Base-by-base conservation (phyloP, 306 rosid genomes). In the Fragaria iinumae region DNA sequence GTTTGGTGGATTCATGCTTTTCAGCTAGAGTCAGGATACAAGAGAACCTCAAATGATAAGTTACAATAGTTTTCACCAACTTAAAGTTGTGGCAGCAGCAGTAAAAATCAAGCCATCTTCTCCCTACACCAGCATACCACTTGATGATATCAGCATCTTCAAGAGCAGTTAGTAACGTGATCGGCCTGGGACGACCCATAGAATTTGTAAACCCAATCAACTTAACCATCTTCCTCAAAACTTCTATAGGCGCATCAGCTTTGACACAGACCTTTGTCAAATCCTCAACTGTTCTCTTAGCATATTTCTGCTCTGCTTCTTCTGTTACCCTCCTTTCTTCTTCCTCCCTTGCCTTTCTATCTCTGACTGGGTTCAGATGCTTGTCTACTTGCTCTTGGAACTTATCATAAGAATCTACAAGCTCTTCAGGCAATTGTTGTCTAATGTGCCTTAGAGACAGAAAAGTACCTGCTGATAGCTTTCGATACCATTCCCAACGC, bases 11-110 rank as follows among this genome's bases (percentile, higher is more conserved):
- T 79, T 90, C 97, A 73, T 91, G 97, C 80, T 91, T 91, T 85
- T 91, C 96, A 18, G 98, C 98, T 76, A 94, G 70, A 69, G 97
- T 91, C 87, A 91, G 76, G 69, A 94, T 89, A 74, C 98, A 94
- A 29, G 98, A 93, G 85, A 93, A 93, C 84, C 97, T 91, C 86
- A 93, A 67, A 82, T 93, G 98, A 87, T 91, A 93, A 70, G 80
- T 79, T 34, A 91, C 94, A 77, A 90, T 69, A 76, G 90, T 94
- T 83, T 94, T 94, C 66, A 94, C 94, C 81, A 45, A 80, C 88
- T 87, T 86, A 79, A 91, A 91, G 95, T 91, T 94, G 57, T 90
- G 97, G 74, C 96, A 90, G 83, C 98, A 91, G 69, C 90, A 90
- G 75, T 86, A 94, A 81, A 85, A 91, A 77, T 94, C 94, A 45